These are phyloP conservation scores for Epithemia pelagica DNA, from an alignment of 108 stramenopile genomes.

Conservation along the genomic window DNA sequence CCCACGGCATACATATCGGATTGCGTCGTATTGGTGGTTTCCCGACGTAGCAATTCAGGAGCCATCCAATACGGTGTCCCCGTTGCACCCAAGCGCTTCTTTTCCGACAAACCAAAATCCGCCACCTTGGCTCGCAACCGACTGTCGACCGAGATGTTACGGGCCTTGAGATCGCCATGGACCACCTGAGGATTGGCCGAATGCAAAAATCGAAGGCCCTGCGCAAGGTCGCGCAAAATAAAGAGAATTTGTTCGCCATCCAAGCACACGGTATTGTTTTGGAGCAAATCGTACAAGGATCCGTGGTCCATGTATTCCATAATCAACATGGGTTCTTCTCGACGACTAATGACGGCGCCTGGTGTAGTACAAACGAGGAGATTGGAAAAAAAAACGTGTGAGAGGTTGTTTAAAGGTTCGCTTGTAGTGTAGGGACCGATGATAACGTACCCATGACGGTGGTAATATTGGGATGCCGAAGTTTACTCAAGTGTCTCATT, in stretches of 20 bases:
- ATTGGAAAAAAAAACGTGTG: too few relatives aligned
- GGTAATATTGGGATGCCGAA: constrained; percentile 62
- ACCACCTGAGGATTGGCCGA: constrained; percentile 40
- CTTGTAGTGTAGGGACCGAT: too few relatives aligned
- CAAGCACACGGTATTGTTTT: constrained; percentile 42
- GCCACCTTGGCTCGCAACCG: constrained; percentile 47
- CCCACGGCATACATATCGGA: constrained; percentile 63
- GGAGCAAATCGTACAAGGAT: constrained; percentile 54
- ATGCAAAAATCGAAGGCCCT: constrained; percentile 54
- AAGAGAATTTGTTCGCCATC: constrained; percentile 42
- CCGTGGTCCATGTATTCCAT: constrained; percentile 73
- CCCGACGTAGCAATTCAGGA: constrained; percentile 61
- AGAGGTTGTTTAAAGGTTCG: background rate
- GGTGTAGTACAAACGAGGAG: background rate
- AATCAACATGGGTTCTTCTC: constrained; percentile 40
- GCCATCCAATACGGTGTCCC: constrained; percentile 98
- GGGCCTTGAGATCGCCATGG: constrained; percentile 54
- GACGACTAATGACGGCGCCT: constrained; percentile 18
- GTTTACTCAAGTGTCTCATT: constrained; percentile 47
- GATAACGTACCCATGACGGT: constrained; percentile 49
- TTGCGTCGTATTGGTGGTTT: constrained; percentile 31
- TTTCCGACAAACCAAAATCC: constrained; percentile 48
- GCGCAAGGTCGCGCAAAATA: constrained; percentile 42
- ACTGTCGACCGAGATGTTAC: constrained; percentile 56
- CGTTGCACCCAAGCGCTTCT: constrained; percentile 31